A percentile compares a stretch with the other conserved stretches of the same genome.
Conservation (phyloP, 148 eudicot genomes). For the Fagopyrum esculentum region DNA sequence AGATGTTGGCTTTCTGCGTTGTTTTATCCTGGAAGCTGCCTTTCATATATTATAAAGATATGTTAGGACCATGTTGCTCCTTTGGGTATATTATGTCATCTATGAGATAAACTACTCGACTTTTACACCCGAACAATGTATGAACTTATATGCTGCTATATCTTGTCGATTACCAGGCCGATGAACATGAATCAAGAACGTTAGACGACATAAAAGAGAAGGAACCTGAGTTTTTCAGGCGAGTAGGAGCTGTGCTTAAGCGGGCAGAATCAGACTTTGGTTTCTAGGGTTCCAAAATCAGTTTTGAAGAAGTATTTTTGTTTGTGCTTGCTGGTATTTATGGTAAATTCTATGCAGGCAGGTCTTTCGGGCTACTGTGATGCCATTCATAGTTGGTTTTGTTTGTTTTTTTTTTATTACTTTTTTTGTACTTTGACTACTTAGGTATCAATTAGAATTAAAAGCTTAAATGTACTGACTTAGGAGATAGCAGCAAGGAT, state of each 20-base stretch:
- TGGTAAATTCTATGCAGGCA: neutral
- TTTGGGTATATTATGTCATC: neutral
- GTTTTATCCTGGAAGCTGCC: neutral
- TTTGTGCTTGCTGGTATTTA: neutral
- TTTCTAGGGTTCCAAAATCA: conserved; percentile 21
- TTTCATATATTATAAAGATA: neutral
- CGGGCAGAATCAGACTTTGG: conserved; percentile 64
- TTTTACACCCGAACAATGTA: neutral
- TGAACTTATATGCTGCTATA: neutral
- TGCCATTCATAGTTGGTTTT: neutral
- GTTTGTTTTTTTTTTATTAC: neutral
- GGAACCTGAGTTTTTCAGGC: conserved; percentile 62
- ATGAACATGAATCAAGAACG: conserved; percentile 61
- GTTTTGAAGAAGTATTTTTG: neutral
- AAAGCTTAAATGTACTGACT: neutral
- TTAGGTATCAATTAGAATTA: neutral
- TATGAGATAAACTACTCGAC: neutral
- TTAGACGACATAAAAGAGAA: conserved; percentile 55
- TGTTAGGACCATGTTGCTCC: neutral
- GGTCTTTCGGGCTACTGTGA: neutral
- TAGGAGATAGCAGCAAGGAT: neutral
- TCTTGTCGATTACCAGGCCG: conserved; percentile 38
- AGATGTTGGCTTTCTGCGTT: neutral
- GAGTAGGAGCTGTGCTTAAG: conserved; percentile 60
- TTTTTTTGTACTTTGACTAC: neutral